phyloP scores from a whole-genome alignment of 148 eudicot genomes.

The Chenopodium album region DNA sequence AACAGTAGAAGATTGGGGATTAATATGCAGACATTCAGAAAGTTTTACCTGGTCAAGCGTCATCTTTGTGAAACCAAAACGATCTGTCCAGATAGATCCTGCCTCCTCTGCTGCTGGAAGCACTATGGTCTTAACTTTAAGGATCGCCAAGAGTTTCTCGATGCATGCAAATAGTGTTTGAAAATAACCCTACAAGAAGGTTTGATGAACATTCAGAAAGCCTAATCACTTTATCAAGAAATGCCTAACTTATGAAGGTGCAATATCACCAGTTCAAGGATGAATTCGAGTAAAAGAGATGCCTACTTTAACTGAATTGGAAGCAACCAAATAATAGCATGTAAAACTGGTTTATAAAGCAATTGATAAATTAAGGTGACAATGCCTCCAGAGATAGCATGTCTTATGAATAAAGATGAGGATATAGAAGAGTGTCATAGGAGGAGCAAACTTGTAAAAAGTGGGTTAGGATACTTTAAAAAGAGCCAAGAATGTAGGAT shows the following conservation, averaged over 20 bases:
- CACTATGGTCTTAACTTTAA: conserved; percentile 65
- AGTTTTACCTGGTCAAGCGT: conserved; percentile 61
- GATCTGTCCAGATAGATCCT: conserved; percentile 78
- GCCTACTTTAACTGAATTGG: background rate
- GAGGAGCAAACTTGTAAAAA: background rate
- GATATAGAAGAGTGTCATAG: background rate
- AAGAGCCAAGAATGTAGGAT: background rate
- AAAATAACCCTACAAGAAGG: conserved; percentile 66
- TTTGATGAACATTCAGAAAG: background rate
- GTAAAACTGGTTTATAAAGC: background rate
- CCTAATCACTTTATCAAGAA: background rate
- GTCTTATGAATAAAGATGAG: background rate
- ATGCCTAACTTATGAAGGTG: background rate
- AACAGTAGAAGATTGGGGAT: no score
- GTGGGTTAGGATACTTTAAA: background rate
- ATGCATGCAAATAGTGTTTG: conserved; percentile 71
- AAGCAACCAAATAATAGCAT: background rate
- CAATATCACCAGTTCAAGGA: background rate
- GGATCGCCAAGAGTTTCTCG: conserved; percentile 50
- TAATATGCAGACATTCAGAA: background rate
- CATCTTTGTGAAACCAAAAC: conserved; percentile 76
- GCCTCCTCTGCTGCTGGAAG: conserved; percentile 96
- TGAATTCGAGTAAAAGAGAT: background rate
- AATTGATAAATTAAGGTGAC: background rate
- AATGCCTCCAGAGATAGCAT: background rate